These are phyloP conservation scores for Yamadazyma kitorensis DNA, from an alignment of 805 yeast species.

Conservation along the genomic window DNA sequence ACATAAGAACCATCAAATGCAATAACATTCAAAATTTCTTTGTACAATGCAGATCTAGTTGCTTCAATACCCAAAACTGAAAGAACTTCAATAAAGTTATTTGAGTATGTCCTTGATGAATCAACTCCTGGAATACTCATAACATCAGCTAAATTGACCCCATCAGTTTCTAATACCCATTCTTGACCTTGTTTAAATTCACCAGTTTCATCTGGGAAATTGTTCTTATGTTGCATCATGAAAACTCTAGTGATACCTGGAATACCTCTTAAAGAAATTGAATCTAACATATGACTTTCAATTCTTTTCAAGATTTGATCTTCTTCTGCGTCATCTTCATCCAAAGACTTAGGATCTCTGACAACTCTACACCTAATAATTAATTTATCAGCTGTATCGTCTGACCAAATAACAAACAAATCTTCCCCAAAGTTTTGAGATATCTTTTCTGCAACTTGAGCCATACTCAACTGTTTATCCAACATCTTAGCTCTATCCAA, in stretches of 20 bases:
- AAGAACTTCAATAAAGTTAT: conserved; percentile 93
- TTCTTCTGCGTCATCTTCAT: conserved; percentile 95
- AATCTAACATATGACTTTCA: conserved; percentile 94
- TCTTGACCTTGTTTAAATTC: conserved; percentile 87
- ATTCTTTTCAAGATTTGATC: conserved; percentile 94
- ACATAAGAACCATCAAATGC: conserved; percentile 99
- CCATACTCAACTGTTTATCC: conserved; percentile 96
- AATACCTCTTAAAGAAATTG: conserved; percentile 93
- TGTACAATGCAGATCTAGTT: conserved; percentile 89
- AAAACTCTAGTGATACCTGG: conserved; percentile 88
- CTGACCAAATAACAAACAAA: conserved; percentile 97
- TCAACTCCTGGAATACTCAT: conserved; percentile 96
- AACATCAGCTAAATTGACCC: conserved; percentile 92
- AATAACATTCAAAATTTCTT: conserved; percentile 93
- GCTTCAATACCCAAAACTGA: conserved; percentile 98
- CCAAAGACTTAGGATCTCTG: conserved; percentile 90
- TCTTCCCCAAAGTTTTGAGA: conserved; percentile 92
- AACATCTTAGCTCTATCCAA: conserved; percentile 98
- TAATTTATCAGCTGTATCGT: conserved; percentile 96
- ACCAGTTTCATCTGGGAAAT: conserved; percentile 74
- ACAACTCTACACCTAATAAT: conserved; percentile 97
- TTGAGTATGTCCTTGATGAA: conserved; percentile 84
- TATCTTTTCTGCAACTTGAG: conserved; percentile 95
- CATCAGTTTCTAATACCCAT: conserved; percentile 99
- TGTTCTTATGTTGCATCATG: conserved; percentile 82